These are phyloP conservation scores for Scopulariopsis brevicaulis DNA, from an alignment of 2,329 filamentous ascomycete species.

Conservation along the genomic window DNA sequence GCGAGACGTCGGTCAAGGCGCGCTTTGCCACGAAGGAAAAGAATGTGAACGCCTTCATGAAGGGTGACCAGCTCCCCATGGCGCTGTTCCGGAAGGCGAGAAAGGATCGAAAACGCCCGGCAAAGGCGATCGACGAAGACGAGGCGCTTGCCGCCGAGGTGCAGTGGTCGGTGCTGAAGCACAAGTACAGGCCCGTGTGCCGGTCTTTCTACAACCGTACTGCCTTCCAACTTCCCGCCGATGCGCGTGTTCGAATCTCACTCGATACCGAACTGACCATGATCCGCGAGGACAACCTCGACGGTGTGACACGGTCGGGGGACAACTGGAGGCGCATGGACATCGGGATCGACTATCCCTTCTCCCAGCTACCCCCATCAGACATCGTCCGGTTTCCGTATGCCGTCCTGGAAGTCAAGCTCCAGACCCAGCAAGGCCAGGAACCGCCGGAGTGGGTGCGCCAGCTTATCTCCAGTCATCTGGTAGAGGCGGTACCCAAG, in stretches of 20 bases:
- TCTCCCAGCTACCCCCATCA: conserved; percentile 72
- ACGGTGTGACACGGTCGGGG: conserved; percentile 63
- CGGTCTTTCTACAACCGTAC: conserved; percentile 97
- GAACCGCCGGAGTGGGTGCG: conserved; percentile 95
- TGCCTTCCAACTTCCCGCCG: conserved; percentile 92
- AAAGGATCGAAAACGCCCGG: conserved; percentile 87
- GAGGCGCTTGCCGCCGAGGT: conserved; percentile 85
- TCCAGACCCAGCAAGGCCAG: conserved; percentile 91
- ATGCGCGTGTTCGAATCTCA: conserved; percentile 91
- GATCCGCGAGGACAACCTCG: conserved; percentile 89
- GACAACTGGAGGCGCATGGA: conserved; percentile 96
- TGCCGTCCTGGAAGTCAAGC: conserved; percentile 90
- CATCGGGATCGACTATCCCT: conserved; percentile 93
- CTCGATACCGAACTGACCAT: conserved; percentile 94
- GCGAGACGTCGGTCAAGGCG: conserved; percentile 97
- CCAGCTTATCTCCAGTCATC: conserved; percentile 81
- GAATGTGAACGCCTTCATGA: conserved; percentile 85
- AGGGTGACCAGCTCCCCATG: conserved; percentile 71
- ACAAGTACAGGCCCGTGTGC: conserved; percentile 79
- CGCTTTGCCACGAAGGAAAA: conserved; percentile 95
- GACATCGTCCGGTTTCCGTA: conserved; percentile 93
- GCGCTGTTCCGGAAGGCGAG: conserved; percentile 94
- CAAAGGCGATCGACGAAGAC: conserved; percentile 83
- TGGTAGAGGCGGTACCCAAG: conserved; percentile 97
- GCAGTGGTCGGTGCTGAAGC: conserved; percentile 84